Percentiles rank a stretch among this genome's conserved stretches.
phyloP scores from a whole-genome alignment of 1,139 yeast species.

The Hyphopichia wangnamkhiaoensis region DNA sequence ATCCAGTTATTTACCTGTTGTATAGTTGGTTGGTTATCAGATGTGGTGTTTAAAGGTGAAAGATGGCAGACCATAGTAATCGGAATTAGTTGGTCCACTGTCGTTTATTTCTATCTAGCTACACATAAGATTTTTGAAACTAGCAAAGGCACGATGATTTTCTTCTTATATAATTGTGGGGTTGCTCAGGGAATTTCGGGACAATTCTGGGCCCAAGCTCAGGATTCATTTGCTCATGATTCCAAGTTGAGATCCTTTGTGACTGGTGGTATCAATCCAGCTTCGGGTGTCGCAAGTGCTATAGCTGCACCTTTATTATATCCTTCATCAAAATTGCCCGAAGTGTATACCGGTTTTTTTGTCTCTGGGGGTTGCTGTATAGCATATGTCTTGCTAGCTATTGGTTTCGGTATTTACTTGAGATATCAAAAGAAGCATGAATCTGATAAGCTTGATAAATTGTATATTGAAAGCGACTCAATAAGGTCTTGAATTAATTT shows the following conservation, averaged over 20 bases:
- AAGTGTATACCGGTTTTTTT: neutral
- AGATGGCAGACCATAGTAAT: constrained; percentile 1
- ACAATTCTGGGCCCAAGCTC: constrained; percentile 16
- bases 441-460: no score
- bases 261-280: constrained; percentile 15
- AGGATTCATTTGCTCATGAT: constrained; percentile 14
- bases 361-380: neutral
- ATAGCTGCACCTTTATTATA: neutral
- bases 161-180: constrained; percentile 13
- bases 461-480: no score
- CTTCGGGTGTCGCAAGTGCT: constrained; percentile 1
- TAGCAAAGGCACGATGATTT: constrained; percentile 1
- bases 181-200: constrained; percentile 16
- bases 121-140: constrained; percentile 2
- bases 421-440: neutral
- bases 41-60: neutral
- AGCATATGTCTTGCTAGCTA: neutral
- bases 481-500: no score
- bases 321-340: constrained; percentile 1
- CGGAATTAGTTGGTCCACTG: constrained; percentile 2
- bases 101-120: neutral
- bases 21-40: constrained; percentile 11
- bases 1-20: constrained; percentile 9
- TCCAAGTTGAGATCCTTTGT: constrained; percentile 13
- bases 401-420: neutral